These are phyloP conservation scores for Picea glauca DNA, from an alignment of 75 land plant species.

Conservation along the genomic window DNA sequence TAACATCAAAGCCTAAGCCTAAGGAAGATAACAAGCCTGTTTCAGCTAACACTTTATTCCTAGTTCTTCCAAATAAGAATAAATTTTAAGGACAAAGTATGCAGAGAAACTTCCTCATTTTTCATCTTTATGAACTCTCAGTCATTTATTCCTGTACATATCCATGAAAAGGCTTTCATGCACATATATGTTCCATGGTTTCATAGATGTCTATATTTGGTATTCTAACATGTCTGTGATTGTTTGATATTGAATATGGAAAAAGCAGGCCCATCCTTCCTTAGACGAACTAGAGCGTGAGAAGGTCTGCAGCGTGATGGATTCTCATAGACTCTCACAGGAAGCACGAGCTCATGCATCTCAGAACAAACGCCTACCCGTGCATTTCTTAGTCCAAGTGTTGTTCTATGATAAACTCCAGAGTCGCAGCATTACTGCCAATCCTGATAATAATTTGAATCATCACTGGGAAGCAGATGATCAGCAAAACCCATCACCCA, in stretches of 20 bases:
- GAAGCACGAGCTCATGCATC: constrained; percentile 94
- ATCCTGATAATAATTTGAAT: no score
- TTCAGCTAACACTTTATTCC: no score
- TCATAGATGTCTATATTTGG: not conserved
- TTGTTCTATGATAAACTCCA: constrained; percentile 91
- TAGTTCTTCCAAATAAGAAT: no score
- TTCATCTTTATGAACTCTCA: not conserved
- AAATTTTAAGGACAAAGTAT: no score
- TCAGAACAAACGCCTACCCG: constrained; percentile 94
- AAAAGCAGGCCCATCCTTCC: constrained; percentile 77
- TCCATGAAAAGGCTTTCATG: not conserved
- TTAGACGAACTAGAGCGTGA: constrained; percentile 82
- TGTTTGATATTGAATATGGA: not conserved
- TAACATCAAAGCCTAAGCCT: no score
- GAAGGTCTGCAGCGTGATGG: constrained; percentile 89
- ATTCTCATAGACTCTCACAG: constrained; percentile 80
- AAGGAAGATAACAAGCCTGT: no score
- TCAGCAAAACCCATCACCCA: constrained; percentile 1
- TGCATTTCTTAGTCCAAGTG: constrained; percentile 80
- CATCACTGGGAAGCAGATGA: no score
- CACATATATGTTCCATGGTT: not conserved
- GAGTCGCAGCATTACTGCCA: constrained; percentile 40
- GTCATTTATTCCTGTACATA: not conserved
- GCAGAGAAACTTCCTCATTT: no score
- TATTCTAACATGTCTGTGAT: no score